phyloP scores from a whole-genome alignment of 2,329 filamentous ascomycete species.

The Paecilomyces fulvus region DNA sequence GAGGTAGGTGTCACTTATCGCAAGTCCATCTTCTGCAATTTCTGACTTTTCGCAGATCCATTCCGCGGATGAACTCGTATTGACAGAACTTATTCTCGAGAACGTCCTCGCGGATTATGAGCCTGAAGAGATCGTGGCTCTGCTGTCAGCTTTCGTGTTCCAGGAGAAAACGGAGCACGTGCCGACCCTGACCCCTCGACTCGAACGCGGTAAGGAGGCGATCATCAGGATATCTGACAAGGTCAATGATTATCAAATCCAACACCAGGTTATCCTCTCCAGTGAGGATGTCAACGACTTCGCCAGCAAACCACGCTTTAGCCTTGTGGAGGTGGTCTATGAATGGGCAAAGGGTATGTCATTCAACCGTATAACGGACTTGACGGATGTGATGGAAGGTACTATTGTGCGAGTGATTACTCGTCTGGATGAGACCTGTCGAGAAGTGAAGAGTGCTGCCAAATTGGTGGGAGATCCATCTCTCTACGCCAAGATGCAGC shows the following conservation, averaged over 20 bases:
- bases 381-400: constrained; percentile 94
- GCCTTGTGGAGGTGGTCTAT: constrained; percentile 93
- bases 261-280: constrained; percentile 85
- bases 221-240: constrained; percentile 89
- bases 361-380: constrained; percentile 92
- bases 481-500: constrained; percentile 93
- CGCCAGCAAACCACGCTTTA: constrained; percentile 76
- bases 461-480: constrained; percentile 90
- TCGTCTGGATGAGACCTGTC: constrained; percentile 85
- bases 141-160: constrained; percentile 92
- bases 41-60: constrained; percentile 53
- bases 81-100: constrained; percentile 92
- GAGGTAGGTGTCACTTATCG: constrained; percentile 45
- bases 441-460: constrained; percentile 95
- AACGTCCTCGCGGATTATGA: constrained; percentile 94
- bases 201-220: constrained; percentile 73
- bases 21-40: background rate
- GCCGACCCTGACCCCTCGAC: constrained; percentile 70
- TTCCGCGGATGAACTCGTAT: constrained; percentile 88
- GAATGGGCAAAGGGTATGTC: constrained; percentile 98
- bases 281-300: constrained; percentile 91
- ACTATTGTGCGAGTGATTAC: constrained; percentile 96
- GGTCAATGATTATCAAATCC: constrained; percentile 80
- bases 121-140: constrained; percentile 88
- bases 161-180: constrained; percentile 86